phyloP scores from a whole-genome alignment of 2,329 filamentous ascomycete species.

The Cercospora janseana region DNA sequence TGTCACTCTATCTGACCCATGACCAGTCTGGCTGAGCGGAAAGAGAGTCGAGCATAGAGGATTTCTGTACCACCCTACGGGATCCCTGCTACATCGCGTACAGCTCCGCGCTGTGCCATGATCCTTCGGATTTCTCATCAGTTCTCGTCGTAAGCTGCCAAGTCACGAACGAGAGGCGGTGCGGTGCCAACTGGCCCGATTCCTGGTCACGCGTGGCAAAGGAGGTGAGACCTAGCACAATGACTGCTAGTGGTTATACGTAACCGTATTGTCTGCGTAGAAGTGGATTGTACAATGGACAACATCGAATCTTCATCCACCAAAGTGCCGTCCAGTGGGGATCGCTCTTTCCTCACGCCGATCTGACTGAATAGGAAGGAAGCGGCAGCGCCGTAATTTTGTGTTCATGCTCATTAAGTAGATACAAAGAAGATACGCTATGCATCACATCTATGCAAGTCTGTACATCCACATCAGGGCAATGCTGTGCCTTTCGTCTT shows the following conservation, averaged over 20 bases:
- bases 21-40: too few relatives aligned
- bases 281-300: too few relatives aligned
- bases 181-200: background rate
- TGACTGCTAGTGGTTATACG: too few relatives aligned
- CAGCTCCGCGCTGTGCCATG: background rate
- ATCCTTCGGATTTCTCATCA: background rate
- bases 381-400: background rate
- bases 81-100: background rate
- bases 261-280: too few relatives aligned
- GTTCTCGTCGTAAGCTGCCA: slow-evolving; percentile 2
- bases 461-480: slow-evolving; percentile 8
- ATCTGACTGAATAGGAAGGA: background rate
- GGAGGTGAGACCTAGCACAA: too few relatives aligned
- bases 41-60: background rate
- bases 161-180: background rate
- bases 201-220: background rate
- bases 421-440: slow-evolving; percentile 10
- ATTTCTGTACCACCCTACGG: background rate
- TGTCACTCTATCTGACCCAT: too few relatives aligned
- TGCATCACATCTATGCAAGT: slow-evolving; percentile 13
- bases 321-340: background rate
- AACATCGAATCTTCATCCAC: too few relatives aligned
- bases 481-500: slow-evolving; percentile 8
- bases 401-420: slow-evolving; percentile 9
- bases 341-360: background rate